phyloP scores from a whole-genome alignment of 164 flowering plant species.

The Pachysandra terminalis region DNA sequence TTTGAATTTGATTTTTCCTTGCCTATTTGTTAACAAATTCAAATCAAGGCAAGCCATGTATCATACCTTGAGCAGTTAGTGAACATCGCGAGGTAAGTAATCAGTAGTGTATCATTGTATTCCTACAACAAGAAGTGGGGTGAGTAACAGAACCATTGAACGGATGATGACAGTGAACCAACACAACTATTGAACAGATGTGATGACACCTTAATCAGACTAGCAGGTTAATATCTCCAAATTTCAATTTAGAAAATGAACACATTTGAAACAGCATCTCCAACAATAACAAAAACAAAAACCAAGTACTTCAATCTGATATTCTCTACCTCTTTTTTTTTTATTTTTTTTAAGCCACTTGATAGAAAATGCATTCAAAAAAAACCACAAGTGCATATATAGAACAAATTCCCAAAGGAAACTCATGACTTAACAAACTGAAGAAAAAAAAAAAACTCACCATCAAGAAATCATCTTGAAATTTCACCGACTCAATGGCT shows the following conservation, averaged over 20 bases:
- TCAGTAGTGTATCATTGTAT: constrained; percentile 82
- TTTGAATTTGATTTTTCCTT: background rate
- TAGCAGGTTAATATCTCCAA: background rate
- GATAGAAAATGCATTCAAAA: too few relatives aligned
- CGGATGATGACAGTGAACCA: background rate
- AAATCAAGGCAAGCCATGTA: background rate
- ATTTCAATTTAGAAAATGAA: background rate
- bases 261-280: background rate
- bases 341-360: too few relatives aligned
- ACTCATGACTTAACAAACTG: background rate
- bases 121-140: constrained; percentile 73
- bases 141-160: background rate
- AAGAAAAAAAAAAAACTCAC: constrained; percentile 44
- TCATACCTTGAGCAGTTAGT: constrained; percentile 91
- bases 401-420: background rate
- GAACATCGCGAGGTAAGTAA: constrained; percentile 88
- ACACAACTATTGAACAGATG: too few relatives aligned
- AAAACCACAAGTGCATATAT: background rate
- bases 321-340: background rate
- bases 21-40: too few relatives aligned
- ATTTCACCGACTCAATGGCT: constrained; percentile 81
- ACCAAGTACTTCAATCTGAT: too few relatives aligned
- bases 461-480: constrained; percentile 97
- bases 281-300: background rate
- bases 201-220: too few relatives aligned